Evolutionary conservation across 2,329 filamentous ascomycete species (phyloP).

Genomic region (Hymenoscyphus salicellus): DNA sequence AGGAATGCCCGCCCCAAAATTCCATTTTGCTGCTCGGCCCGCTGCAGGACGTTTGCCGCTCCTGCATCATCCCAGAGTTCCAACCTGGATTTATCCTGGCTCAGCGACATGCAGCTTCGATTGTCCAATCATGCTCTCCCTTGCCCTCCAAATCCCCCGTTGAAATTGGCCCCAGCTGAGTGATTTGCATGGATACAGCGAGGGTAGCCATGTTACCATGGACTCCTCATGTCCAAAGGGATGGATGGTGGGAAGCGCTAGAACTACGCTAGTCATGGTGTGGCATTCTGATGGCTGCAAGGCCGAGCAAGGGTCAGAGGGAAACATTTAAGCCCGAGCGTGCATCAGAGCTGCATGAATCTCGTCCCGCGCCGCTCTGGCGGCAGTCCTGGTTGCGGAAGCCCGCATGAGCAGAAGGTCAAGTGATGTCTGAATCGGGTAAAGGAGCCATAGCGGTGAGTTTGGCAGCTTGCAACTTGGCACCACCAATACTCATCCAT

Average conservation of each 20-base stretch:
- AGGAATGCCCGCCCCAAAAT: not conserved
- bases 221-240: conserved; percentile 23
- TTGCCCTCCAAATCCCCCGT: not conserved
- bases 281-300: conserved; percentile 9
- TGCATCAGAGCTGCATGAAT: conserved; percentile 10
- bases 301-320: not conserved
- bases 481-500: not conserved
- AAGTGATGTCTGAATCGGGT: conserved; percentile 24
- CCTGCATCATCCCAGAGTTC: conserved; percentile 4
- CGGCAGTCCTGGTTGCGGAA: conserved; percentile 27
- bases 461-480: not conserved
- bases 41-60: conserved; percentile 30
- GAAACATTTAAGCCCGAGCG: conserved; percentile 2
- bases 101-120: not conserved
- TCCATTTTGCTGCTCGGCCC: conserved; percentile 28
- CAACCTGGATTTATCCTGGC: conserved; percentile 8
- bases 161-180: conserved; percentile 17
- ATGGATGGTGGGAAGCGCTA: conserved; percentile 23
- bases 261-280: not conserved
- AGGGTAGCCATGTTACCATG: not conserved
- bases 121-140: conserved; percentile 8
- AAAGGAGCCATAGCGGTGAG: not conserved
- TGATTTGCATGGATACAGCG: not conserved
- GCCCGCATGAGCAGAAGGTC: conserved; percentile 30
- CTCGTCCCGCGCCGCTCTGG: conserved; percentile 31